Base-by-base conservation (phyloP, 352 stramenopile genomes). In the Salisapilia sapeloensis region DNA sequence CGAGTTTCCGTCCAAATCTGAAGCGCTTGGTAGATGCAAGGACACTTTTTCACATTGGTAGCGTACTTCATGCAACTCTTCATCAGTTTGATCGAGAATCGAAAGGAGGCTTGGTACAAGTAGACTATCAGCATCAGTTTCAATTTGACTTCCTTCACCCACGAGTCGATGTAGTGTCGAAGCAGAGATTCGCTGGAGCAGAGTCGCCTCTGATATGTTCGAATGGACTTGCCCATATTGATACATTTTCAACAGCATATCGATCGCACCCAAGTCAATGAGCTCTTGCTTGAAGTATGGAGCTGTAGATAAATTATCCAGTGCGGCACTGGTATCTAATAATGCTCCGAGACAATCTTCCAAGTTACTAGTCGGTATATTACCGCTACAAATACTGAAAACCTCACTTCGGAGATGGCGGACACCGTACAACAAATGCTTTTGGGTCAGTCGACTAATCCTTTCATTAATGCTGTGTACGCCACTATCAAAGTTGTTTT, bases 1-100 rank as follows among this genome's bases (percentile, higher is more conserved):
- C n/a, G n/a, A n/a, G n/a, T n/a, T n/a, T n/a, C n/a, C n/a, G n/a
- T n/a, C n/a, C n/a, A n/a, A n/a, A n/a, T n/a, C n/a, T n/a, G n/a
- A n/a, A n/a, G n/a, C n/a, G n/a, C n/a, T n/a, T n/a, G n/a, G n/a
- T n/a, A n/a, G n/a, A n/a, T n/a, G n/a, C n/a, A 81, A 35, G 10
- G 67, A 79, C 7, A 79, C 53, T 25, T 82, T 77, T 31, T 78
- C 63, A 27, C 60, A 79, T 31, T 76, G 60, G 33, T 82, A 84
- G n/a, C 62, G 61, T 6, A 81, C 62, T 40, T 76, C 55, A 15
- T 81, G 62, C 4, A 84, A 50, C 17, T 75, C 64, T 9, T 79
- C 67, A 20, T 81, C 64, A 1, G 33, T 66, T 15, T 75, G 60
- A 9, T 44, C 37, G 4, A 84, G 34, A 11, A 81, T 69, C 5